Base-by-base conservation (phyloP, 1,139 yeast species). In the Zygosaccharomyces sapae region DNA sequence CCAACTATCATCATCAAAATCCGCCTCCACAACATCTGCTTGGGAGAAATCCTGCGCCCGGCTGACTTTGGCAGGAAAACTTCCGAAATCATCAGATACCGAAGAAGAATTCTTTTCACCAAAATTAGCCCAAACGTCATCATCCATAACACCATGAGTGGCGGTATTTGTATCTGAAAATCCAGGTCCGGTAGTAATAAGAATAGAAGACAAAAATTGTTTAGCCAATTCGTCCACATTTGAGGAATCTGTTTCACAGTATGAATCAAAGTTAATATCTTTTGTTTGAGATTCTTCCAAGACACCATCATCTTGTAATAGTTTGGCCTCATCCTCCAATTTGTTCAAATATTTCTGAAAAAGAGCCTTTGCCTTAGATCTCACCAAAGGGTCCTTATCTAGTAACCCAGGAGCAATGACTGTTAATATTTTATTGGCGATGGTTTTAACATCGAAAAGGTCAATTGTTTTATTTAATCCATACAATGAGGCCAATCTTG, bases 391-490 rank as follows among this genome's bases (percentile, higher is more conserved):
- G 48, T 83, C 83, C 47, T 73, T 76, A 63, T 92, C 98, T 66
- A 92, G 75, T 50, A 92, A 71, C 0, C 92, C 80, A 1, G 94
- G 87, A 0, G 96, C 90, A 50, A 92, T 76, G 5, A 89, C 88
- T 0, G 96, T 94, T 51, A 92, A 68, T n/a, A 90, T 77, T 61
- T 84, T 86, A 31, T 82, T 79, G 52, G 96, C 86, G 47, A 89
- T 83, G 45, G 89, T 86, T 24, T 80, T 86, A 2, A 89, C 81
- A 0, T 84, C 71, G 58, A 89, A 89, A 43, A 76, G 79, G 6
- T 81, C 82, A 25, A 82, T 71, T 19, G 87, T 76, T 10, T 76
- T 72, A 42, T 77, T 79, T 53, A 92, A 77, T 1, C 97, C 95
- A 52, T 81, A 70, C 34, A 92, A 71, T 0, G 97, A 89, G 3